Conservation (phyloP, 306 rosid genomes). For the Carpinus fangiana region DNA sequence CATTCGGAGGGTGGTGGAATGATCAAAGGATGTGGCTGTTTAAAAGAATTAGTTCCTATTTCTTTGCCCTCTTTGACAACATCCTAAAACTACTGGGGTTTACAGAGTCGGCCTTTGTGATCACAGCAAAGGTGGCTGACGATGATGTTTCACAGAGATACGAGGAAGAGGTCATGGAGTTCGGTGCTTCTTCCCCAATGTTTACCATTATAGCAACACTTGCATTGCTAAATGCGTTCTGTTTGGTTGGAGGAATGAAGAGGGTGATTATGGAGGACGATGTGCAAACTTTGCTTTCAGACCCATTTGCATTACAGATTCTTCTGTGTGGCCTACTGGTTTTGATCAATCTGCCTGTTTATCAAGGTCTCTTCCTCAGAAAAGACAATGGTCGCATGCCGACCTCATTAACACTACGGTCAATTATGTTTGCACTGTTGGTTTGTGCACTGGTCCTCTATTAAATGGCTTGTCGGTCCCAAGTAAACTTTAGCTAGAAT, state of each 20-base stretch:
- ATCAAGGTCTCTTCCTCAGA: slow-evolving; percentile 3
- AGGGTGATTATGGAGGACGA: not conserved
- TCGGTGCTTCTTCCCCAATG: not conserved
- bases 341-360: not conserved
- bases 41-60: not conserved
- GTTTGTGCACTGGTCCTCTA: not conserved
- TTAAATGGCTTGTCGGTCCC: not conserved
- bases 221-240: not conserved
- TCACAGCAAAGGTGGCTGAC: slow-evolving; percentile 3
- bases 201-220: slow-evolving; percentile 1
- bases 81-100: not conserved
- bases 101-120: not conserved
- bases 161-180: not conserved
- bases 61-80: not conserved
- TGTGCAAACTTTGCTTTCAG: not conserved
- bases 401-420: not conserved
- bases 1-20: slow-evolving; percentile 5
- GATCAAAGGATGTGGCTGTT: slow-evolving; percentile 7
- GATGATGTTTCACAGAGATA: not conserved
- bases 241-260: not conserved
- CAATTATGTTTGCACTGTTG: not conserved
- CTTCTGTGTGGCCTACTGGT: not conserved
- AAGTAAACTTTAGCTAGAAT: too few relatives aligned
- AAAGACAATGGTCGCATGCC: not conserved
- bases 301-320: not conserved